Evolutionary conservation across 2,329 filamentous ascomycete genomes (phyloP).

Genomic region (Colletotrichum sp.): DNA sequence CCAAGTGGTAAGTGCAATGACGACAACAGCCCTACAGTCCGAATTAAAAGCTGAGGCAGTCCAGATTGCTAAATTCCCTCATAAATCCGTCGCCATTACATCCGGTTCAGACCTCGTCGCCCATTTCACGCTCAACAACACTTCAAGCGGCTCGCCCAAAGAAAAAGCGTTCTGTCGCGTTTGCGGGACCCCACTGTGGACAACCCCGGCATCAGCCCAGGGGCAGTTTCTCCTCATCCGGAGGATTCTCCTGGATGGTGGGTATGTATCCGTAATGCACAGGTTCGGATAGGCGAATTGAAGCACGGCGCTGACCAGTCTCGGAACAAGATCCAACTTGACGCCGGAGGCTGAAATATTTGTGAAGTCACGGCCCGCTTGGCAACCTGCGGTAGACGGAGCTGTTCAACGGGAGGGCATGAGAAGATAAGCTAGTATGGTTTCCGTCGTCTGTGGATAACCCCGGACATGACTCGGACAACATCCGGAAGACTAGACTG

Average conservation of each 20-base stretch:
- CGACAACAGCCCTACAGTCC: neutral
- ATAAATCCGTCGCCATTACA: slow-evolving; percentile 15
- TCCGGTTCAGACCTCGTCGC: neutral
- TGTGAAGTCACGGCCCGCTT: slow-evolving; percentile 28
- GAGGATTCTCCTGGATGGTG: slow-evolving; percentile 23
- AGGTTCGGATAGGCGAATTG: neutral
- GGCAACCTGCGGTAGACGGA: slow-evolving; percentile 23
- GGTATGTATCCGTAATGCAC: slow-evolving; percentile 22
- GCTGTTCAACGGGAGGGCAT: slow-evolving; percentile 29
- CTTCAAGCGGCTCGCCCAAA: slow-evolving; percentile 27
- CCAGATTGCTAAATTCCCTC: slow-evolving; percentile 31
- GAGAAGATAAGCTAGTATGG: slow-evolving; percentile 22
- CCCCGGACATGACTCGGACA: neutral
- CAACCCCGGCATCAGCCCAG: slow-evolving; percentile 26
- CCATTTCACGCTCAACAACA: slow-evolving; percentile 24
- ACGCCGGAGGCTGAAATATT: slow-evolving; percentile 27
- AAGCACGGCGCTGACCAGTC: slow-evolving; percentile 9
- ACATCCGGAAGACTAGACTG: neutral
- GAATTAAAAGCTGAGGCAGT: rapidly evolving
- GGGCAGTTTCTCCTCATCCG: slow-evolving; percentile 27
- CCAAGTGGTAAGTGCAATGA: slow-evolving; percentile 10
- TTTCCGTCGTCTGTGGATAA: neutral
- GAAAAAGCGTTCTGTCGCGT: slow-evolving; percentile 28
- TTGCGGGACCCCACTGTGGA: slow-evolving; percentile 31
- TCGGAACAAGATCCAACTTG: slow-evolving; percentile 22